phyloP scores from a whole-genome alignment of 2,329 filamentous ascomycete genomes.

The Moelleriella libera region DNA sequence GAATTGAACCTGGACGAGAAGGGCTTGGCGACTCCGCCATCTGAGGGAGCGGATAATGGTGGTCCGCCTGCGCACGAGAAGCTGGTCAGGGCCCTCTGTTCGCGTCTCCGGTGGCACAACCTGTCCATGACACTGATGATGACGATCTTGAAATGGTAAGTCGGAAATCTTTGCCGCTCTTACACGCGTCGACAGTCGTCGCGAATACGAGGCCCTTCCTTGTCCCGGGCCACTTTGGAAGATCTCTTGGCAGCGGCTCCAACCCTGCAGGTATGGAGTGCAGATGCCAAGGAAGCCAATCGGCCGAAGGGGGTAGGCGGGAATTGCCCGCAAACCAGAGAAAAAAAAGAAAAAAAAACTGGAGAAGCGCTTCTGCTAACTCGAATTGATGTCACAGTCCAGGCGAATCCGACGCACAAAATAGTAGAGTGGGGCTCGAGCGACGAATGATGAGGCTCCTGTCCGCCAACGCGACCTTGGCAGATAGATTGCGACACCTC shows the following conservation, averaged over 20 bases:
- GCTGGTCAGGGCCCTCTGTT: conserved; percentile 14
- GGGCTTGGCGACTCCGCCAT: conserved; percentile 2
- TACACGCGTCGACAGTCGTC: not conserved
- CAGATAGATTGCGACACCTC: conserved; percentile 16
- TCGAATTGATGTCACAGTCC: conserved; percentile 11
- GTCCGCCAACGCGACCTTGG: conserved; percentile 18
- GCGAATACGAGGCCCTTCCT: not conserved
- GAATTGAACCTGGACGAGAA: conserved; percentile 3
- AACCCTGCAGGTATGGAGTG: not conserved
- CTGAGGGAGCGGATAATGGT: conserved; percentile 1
- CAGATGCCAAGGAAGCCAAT: conserved; percentile 3
- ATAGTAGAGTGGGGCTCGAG: conserved; percentile 18
- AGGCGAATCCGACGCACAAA: conserved; percentile 20
- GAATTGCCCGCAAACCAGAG: not conserved
- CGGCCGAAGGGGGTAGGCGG: not conserved
- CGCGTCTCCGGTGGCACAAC: conserved; percentile 21
- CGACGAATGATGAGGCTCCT: conserved; percentile 18
- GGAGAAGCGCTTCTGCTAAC: not conserved
- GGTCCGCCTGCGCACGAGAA: conserved; percentile 9
- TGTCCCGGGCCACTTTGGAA: not conserved
- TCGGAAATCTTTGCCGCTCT: not conserved
- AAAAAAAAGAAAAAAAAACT: not conserved
- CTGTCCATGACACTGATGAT: conserved; percentile 25
- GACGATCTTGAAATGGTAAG: conserved; percentile 24
- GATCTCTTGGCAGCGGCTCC: not conserved